phyloP scores from a whole-genome alignment of 805 yeast species.

The Yamadazyma tumulicola region DNA sequence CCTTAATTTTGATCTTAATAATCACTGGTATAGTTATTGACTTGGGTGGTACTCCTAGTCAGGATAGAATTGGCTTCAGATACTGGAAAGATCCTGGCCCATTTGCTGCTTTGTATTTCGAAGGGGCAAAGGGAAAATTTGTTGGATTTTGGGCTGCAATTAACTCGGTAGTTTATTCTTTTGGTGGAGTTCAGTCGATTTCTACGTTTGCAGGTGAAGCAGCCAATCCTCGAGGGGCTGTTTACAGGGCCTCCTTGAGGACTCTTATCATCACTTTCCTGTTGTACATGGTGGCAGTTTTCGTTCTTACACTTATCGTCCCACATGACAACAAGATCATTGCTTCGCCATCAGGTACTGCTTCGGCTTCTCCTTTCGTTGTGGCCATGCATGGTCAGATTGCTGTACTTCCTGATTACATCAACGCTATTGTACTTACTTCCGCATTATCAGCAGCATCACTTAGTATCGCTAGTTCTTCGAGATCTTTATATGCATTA shows the following conservation, averaged over 20 bases:
- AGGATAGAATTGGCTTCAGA: conserved; percentile 22
- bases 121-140: conserved; percentile 37
- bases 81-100: conserved; percentile 39
- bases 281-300: conserved; percentile 27
- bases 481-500: conserved; percentile 33
- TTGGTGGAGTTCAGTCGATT: conserved; percentile 28
- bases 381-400: conserved; percentile 36
- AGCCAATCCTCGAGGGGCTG: conserved; percentile 28
- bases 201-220: conserved; percentile 30
- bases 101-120: conserved; percentile 38
- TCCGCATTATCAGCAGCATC: conserved; percentile 38
- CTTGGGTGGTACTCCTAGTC: conserved; percentile 20
- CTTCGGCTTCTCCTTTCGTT: conserved; percentile 39
- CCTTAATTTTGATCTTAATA: conserved; percentile 18
- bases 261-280: conserved; percentile 25
- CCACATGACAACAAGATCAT: conserved; percentile 24
- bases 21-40: conserved; percentile 18
- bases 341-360: conserved; percentile 26
- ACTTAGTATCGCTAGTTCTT: conserved; percentile 21
- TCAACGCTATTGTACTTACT: conserved; percentile 56
- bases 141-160: conserved; percentile 28
- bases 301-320: conserved; percentile 30
- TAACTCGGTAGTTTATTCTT: conserved; percentile 36
- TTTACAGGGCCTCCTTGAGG: conserved; percentile 25
- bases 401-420: conserved; percentile 30